Conservation (phyloP, 2,329 filamentous ascomycete genomes). For the Diaporthe humulicola region DNA sequence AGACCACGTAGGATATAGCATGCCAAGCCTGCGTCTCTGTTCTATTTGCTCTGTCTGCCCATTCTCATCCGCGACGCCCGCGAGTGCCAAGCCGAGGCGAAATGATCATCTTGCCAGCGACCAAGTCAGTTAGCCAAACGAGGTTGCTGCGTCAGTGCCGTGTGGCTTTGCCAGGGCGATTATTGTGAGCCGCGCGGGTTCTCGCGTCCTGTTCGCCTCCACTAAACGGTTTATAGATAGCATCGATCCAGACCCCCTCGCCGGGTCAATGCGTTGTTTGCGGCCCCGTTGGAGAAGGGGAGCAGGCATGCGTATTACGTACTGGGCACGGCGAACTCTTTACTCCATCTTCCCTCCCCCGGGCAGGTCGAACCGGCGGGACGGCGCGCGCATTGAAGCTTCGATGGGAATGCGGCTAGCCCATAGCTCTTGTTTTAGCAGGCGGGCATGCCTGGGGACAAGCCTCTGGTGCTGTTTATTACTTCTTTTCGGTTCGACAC, state of each 20-base stretch:
- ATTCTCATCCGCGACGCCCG: constrained; percentile 13
- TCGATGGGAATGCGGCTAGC: constrained; percentile 25
- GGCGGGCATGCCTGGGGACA: not conserved
- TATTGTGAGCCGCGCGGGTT: constrained; percentile 1
- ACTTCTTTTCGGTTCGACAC: not conserved
- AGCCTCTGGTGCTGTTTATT: not conserved
- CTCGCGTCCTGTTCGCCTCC: constrained; percentile 1
- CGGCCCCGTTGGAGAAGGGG: not conserved
- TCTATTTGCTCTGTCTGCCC: not conserved
- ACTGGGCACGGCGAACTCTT: not conserved
- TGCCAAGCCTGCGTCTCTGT: not conserved
- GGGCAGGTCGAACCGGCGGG: constrained; percentile 25
- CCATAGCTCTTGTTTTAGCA: not conserved
- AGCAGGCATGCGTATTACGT: not conserved
- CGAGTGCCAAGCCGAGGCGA: constrained; percentile 21
- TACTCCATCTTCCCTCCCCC: not conserved
- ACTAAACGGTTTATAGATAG: constrained; percentile 29
- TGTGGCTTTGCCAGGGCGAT: constrained; percentile 6
- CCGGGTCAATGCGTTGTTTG: constrained; percentile 15
- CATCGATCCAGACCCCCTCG: constrained; percentile 6
- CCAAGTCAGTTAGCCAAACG: constrained; percentile 24
- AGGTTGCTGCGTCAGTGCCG: constrained; percentile 16
- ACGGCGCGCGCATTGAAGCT: constrained; percentile 29
- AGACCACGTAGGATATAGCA: not conserved
- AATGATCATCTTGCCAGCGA: constrained; percentile 22